These are phyloP conservation scores for Clausena lansium DNA, from an alignment of 345 rosid species.

Conservation along the genomic window DNA sequence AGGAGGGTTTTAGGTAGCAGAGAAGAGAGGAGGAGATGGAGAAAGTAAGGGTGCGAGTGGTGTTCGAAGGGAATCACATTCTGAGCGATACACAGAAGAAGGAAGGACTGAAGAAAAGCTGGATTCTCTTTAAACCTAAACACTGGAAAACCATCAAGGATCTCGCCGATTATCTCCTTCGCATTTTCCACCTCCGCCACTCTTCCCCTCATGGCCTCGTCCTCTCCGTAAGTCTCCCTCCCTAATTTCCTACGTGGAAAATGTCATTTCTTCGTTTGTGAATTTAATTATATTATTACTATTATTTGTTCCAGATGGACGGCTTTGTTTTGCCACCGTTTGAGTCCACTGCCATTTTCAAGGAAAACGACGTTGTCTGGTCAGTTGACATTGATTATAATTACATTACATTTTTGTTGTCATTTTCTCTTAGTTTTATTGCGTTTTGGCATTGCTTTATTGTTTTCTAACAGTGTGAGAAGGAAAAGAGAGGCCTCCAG, in stretches of 20 bases:
- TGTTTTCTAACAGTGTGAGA: conserved; percentile 47
- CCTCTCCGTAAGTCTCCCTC: conserved; percentile 49
- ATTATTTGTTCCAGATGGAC: conserved; percentile 63
- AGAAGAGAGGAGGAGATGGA: background rate
- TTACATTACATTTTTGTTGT: background rate
- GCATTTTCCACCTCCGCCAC: conserved; percentile 49
- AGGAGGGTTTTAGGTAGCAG: conserved; percentile 15
- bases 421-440: background rate
- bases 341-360: conserved; percentile 67
- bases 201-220: conserved; percentile 75
- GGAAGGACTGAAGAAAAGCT: conserved; percentile 62
- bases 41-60: conserved; percentile 60
- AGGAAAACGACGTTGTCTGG: conserved; percentile 80
- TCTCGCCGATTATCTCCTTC: conserved; percentile 55
- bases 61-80: conserved; percentile 45
- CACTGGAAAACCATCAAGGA: conserved; percentile 59
- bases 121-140: conserved; percentile 78
- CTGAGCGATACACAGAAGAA: conserved; percentile 57
- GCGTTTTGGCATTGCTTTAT: background rate
- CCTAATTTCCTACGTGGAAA: background rate
- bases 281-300: no score
- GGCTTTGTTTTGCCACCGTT: conserved; percentile 85
- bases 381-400: conserved; percentile 24
- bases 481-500: conserved; percentile 38
- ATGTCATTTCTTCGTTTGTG: background rate